Conservation (phyloP, 768 basidiomycete genomes). For the Collybia nuda region DNA sequence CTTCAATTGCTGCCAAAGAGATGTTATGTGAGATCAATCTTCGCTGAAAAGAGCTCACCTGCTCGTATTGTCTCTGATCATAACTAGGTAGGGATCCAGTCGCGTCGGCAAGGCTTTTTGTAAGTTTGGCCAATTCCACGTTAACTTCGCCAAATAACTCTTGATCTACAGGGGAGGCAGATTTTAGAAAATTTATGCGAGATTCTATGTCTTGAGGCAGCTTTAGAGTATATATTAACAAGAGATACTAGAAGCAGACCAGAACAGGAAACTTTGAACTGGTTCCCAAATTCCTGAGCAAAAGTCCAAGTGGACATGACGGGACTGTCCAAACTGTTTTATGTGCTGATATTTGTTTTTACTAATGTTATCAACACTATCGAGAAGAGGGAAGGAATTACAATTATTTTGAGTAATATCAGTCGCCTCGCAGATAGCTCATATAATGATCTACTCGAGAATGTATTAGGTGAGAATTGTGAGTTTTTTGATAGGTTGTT, state of each 20-base stretch:
- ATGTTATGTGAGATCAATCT: background rate
- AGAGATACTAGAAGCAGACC: slow-evolving; percentile 39
- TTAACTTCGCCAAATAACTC: slow-evolving; percentile 45
- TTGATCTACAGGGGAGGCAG: slow-evolving; percentile 20
- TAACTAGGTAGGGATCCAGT: slow-evolving; percentile 66
- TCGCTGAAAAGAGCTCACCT: slow-evolving; percentile 39
- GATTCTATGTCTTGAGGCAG: slow-evolving; percentile 29
- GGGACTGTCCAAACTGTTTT: no score
- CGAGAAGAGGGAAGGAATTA: no score
- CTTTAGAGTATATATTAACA: slow-evolving; percentile 13
- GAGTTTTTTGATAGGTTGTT: no score
- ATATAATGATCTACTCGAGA: no score
- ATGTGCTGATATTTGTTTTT: no score
- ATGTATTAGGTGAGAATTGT: no score
- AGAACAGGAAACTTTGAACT: slow-evolving; percentile 49
- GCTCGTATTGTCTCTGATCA: slow-evolving; percentile 72
- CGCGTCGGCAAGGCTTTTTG: slow-evolving; percentile 64
- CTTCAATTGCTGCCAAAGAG: slow-evolving; percentile 60
- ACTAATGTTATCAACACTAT: no score
- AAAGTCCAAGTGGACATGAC: slow-evolving; percentile 42
- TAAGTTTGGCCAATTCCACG: slow-evolving; percentile 52
- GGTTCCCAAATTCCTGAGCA: slow-evolving; percentile 46
- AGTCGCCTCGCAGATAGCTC: no score
- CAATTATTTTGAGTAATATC: no score
- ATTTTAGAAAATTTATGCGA: slow-evolving; percentile 42